Evolutionary conservation across 1,284 basidiomycete genomes (phyloP).

Genomic region (Ceratobasidium sp.): DNA sequence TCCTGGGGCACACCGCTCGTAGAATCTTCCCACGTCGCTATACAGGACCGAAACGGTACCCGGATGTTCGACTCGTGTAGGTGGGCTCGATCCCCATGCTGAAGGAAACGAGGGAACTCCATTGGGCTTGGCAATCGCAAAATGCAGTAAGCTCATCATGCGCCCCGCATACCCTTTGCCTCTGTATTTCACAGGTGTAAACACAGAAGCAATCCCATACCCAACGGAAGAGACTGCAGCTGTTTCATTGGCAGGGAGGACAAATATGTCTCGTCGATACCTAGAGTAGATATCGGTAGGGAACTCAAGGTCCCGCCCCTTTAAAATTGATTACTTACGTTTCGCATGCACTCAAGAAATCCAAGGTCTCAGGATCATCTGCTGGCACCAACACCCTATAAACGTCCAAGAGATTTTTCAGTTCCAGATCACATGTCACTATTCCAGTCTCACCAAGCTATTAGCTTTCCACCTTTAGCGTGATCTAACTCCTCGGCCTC

Average conservation of each 20-base stretch:
- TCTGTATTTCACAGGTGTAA: constrained; percentile 55
- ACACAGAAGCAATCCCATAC: constrained; percentile 60
- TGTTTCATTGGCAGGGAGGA: constrained; percentile 38
- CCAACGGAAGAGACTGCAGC: constrained; percentile 50
- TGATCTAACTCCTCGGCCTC: constrained; percentile 50
- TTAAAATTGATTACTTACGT: constrained; percentile 50
- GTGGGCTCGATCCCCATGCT: constrained; percentile 51
- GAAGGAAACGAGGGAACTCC: constrained; percentile 50
- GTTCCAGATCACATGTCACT: not conserved
- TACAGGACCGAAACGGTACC: constrained; percentile 61
- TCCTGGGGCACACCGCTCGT: constrained; percentile 55
- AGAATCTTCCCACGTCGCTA: constrained; percentile 70
- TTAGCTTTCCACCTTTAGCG: constrained; percentile 49
- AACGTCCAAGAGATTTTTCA: not conserved
- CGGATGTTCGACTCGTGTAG: constrained; percentile 47
- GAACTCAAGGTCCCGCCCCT: not conserved
- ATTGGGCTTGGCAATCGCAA: constrained; percentile 53
- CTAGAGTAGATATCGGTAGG: constrained; percentile 41
- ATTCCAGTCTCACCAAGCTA: constrained; percentile 51
- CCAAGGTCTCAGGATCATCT: constrained; percentile 50
- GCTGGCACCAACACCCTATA: constrained; percentile 56
- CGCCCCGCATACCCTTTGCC: constrained; percentile 58
- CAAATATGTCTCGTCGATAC: constrained; percentile 46
- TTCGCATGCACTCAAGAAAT: constrained; percentile 57
- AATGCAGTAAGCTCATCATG: constrained; percentile 63